These are phyloP conservation scores for Phytopythium cucurbitacearum DNA, from an alignment of 352 stramenopile genomes.

Conservation along the genomic window DNA sequence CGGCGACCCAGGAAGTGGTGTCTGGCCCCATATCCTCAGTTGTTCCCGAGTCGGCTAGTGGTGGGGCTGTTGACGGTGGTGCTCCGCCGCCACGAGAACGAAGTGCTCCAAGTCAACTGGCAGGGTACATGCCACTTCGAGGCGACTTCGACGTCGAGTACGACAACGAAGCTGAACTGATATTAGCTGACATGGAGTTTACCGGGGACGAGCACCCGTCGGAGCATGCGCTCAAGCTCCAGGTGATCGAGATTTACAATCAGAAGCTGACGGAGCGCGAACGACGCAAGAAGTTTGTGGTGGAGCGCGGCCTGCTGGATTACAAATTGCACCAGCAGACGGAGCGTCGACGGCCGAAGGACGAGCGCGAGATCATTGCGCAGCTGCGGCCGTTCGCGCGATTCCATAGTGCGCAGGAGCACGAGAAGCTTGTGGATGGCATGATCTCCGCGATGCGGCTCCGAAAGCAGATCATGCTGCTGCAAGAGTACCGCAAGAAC, in stretches of 20 bases:
- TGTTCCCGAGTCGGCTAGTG: too few relatives aligned
- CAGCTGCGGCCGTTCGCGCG: conserved; percentile 94
- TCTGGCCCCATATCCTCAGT: too few relatives aligned
- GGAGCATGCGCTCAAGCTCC: conserved; percentile 93
- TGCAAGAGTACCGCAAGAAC: conserved; percentile 95
- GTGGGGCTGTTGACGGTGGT: not conserved
- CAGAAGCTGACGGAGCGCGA: conserved; percentile 93
- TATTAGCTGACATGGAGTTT: conserved; percentile 95
- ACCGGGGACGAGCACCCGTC: conserved; percentile 87
- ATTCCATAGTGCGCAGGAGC: conserved; percentile 92
- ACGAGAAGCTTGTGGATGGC: conserved; percentile 91
- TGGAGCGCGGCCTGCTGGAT: conserved; percentile 88
- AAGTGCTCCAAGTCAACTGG: conserved; percentile 29
- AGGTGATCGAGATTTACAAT: conserved; percentile 97
- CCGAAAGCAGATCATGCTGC: conserved; percentile 93
- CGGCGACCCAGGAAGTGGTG: not conserved
- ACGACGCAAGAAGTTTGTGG: conserved; percentile 89
- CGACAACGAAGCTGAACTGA: conserved; percentile 96
- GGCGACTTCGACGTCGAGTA: conserved; percentile 98
- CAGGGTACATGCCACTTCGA: conserved; percentile 95
- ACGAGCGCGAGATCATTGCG: conserved; percentile 94
- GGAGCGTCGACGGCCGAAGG: conserved; percentile 88
- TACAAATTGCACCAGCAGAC: conserved; percentile 92
- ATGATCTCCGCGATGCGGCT: conserved; percentile 89
- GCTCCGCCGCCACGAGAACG: conserved; percentile 12